Conservation (phyloP, 2,329 filamentous ascomycete genomes). For the Chrysosporium queenslandicum region DNA sequence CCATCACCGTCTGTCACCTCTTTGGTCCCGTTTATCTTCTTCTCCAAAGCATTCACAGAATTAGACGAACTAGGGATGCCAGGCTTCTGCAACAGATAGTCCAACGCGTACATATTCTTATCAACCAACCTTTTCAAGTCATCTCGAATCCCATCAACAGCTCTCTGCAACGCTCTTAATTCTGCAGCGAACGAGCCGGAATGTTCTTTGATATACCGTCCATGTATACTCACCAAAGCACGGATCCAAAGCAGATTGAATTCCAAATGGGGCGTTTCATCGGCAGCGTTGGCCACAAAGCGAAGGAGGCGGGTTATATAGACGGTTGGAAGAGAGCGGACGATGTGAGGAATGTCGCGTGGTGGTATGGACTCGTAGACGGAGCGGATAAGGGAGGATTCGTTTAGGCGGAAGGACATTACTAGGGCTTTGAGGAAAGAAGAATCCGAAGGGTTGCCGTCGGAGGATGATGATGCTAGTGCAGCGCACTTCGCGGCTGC, state of each 20-base stretch:
- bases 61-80: not conserved
- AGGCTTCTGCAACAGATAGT: constrained; percentile 60
- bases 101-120: constrained; percentile 79
- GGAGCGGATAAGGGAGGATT: constrained; percentile 65
- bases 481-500: constrained; percentile 30
- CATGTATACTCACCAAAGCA: constrained; percentile 67
- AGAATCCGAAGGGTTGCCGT: constrained; percentile 52
- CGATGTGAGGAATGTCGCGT: constrained; percentile 63
- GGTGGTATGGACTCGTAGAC: constrained; percentile 79
- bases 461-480: constrained; percentile 14
- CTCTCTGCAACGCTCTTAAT: constrained; percentile 69
- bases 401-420: constrained; percentile 95
- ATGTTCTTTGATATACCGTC: constrained; percentile 73
- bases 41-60: constrained; percentile 22
- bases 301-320: constrained; percentile 78
- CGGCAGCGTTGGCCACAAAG: constrained; percentile 77
- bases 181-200: constrained; percentile 72
- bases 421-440: constrained; percentile 77
- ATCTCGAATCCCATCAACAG: constrained; percentile 66
- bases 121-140: constrained; percentile 76
- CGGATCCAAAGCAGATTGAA: constrained; percentile 93
- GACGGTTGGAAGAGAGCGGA: constrained; percentile 67
- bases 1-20: constrained; percentile 15
- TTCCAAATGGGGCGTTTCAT: constrained; percentile 86
- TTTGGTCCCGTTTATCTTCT: constrained; percentile 19